Conservation (phyloP, 2,329 filamentous ascomycete genomes). For the Colletotrichum tropicale region DNA sequence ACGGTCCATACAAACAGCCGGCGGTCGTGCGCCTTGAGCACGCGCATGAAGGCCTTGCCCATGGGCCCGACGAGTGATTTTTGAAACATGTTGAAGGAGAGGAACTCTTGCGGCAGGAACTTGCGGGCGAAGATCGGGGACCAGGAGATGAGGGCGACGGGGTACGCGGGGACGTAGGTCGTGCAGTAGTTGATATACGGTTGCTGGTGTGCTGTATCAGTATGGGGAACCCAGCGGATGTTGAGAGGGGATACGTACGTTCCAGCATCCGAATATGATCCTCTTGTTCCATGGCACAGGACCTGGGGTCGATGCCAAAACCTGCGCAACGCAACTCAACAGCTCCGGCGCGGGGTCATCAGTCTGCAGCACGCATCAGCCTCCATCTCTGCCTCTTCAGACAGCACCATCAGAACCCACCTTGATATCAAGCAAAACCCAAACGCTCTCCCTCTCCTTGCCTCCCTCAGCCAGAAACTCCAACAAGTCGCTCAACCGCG, state of each 20-base stretch:
- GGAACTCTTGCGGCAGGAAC: conserved; percentile 68
- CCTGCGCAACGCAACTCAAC: conserved; percentile 70
- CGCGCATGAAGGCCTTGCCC: conserved; percentile 69
- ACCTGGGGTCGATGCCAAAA: conserved; percentile 58
- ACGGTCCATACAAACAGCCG: conserved; percentile 85
- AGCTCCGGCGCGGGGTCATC: conserved; percentile 74
- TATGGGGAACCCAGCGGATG: neutral
- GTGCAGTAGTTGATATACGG: conserved; percentile 71
- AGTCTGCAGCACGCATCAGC: conserved; percentile 46
- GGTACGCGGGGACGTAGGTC: conserved; percentile 65
- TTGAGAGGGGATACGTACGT: conserved; percentile 48
- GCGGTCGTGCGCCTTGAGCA: conserved; percentile 51
- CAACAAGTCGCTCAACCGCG: conserved; percentile 76
- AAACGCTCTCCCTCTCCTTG: conserved; percentile 69
- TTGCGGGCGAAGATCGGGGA: conserved; percentile 71
- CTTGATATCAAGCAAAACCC: conserved; percentile 91
- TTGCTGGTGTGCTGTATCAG: neutral
- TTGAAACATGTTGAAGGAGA: conserved; percentile 81
- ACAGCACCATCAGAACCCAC: conserved; percentile 40
- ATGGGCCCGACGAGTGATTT: conserved; percentile 70
- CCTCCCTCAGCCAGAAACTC: conserved; percentile 70
- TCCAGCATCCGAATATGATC: conserved; percentile 84
- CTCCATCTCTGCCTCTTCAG: neutral
- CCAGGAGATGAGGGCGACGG: conserved; percentile 71
- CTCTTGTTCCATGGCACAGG: conserved; percentile 71